A percentile compares a stretch with the other conserved stretches of the same genome.
Evolutionary conservation across 495 filamentous ascomycete species (phyloP).

Genomic region (Aspergillus nidulans): DNA sequence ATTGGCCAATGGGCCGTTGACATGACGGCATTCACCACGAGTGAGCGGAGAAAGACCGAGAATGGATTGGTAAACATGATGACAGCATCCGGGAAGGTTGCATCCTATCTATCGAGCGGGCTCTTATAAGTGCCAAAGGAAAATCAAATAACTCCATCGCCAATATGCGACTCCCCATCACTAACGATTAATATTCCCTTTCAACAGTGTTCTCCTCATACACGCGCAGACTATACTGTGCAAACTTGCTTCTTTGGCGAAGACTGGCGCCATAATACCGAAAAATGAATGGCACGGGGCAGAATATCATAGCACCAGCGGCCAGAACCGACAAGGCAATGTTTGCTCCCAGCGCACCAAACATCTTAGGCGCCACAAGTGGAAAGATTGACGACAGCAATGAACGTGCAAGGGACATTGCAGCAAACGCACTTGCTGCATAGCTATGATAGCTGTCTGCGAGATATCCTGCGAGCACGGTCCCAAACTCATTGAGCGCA

Average conservation of each 20-base stretch:
- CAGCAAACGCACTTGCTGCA: constrained; percentile 47
- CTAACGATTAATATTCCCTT: constrained; percentile 1
- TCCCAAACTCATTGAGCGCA: constrained; percentile 47
- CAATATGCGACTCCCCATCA: neutral
- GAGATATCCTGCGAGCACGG: constrained; percentile 47
- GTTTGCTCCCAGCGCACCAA: constrained; percentile 38
- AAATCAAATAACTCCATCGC: neutral
- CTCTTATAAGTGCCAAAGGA: neutral
- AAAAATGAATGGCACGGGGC: constrained; percentile 40
- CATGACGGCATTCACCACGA: neutral
- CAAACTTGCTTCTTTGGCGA: constrained; percentile 43
- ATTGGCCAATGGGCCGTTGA: neutral
- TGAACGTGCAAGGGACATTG: constrained; percentile 42
- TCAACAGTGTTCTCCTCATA: constrained; percentile 25
- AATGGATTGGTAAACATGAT: neutral
- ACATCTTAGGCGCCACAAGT: constrained; percentile 44
- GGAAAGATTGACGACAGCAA: constrained; percentile 43
- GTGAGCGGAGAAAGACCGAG: neutral
- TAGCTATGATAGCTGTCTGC: constrained; percentile 50
- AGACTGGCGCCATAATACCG: constrained; percentile 40
- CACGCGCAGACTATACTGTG: constrained; percentile 38
- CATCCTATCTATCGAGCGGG: neutral
- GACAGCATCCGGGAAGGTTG: neutral
- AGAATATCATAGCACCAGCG: constrained; percentile 40
- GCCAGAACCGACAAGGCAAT: constrained; percentile 43